Evolutionary conservation across 768 basidiomycete species (phyloP).

Genomic region (Tulasnella sp.): DNA sequence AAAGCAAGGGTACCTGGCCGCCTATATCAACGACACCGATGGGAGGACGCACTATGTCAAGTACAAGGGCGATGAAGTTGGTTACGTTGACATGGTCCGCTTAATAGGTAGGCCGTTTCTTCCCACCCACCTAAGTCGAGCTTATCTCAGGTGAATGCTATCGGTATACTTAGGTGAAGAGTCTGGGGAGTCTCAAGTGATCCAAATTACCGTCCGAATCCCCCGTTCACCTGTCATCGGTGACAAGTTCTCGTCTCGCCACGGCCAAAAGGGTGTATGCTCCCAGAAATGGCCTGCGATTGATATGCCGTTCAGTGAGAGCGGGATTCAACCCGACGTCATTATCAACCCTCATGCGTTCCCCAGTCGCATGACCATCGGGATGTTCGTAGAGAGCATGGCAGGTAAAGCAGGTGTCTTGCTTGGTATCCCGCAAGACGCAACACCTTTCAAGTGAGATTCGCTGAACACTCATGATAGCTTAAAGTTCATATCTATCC

Average conservation of each 20-base stretch:
- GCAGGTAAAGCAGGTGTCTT: slow-evolving; percentile 98
- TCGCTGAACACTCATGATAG: slow-evolving; percentile 10
- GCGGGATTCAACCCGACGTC: slow-evolving; percentile 96
- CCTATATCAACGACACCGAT: slow-evolving; percentile 76
- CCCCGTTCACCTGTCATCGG: slow-evolving; percentile 94
- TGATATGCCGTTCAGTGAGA: slow-evolving; percentile 99
- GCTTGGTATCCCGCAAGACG: slow-evolving; percentile 97
- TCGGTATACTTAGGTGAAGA: too few relatives aligned
- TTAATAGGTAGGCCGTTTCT: slow-evolving; percentile 48
- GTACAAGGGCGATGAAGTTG: slow-evolving; percentile 92
- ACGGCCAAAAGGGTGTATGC: slow-evolving; percentile 99
- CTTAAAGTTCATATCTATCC: neutral
- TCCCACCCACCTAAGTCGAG: neutral
- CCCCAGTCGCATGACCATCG: slow-evolving; percentile 99
- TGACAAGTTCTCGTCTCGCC: slow-evolving; percentile 97
- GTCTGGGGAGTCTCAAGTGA: slow-evolving; percentile 85
- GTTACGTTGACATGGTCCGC: slow-evolving; percentile 82
- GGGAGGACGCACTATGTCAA: slow-evolving; percentile 75
- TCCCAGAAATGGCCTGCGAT: slow-evolving; percentile 97
- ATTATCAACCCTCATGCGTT: slow-evolving; percentile 99
- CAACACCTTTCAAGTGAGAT: slow-evolving; percentile 94
- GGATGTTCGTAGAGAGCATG: slow-evolving; percentile 99
- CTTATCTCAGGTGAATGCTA: neutral
- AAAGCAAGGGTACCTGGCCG: slow-evolving; percentile 68
- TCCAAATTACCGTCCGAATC: slow-evolving; percentile 87